These are phyloP conservation scores for Trapa bicornis DNA, from an alignment of 345 rosid species.

Conservation along the genomic window DNA sequence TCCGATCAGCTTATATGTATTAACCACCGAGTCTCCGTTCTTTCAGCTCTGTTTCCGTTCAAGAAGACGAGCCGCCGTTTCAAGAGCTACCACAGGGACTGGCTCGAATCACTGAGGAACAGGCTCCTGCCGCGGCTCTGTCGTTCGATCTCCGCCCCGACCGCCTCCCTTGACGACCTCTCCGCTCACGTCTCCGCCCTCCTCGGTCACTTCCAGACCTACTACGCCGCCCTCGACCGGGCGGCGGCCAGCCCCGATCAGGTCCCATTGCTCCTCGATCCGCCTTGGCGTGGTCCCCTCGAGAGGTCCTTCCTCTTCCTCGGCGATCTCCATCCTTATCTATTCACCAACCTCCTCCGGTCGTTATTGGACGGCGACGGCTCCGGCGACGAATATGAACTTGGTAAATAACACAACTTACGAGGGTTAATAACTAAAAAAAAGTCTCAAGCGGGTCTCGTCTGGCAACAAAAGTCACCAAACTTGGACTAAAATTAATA, in stretches of 20 bases:
- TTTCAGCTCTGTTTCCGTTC: conserved; percentile 23
- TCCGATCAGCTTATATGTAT: background rate
- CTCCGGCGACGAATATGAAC: background rate
- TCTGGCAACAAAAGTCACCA: too few species aligned
- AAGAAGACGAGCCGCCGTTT: conserved; percentile 43
- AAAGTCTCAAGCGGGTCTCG: too few species aligned
- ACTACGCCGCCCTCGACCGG: conserved; percentile 68
- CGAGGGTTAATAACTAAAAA: too few species aligned
- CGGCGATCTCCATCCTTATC: conserved; percentile 81
- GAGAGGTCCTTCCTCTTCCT: conserved; percentile 73
- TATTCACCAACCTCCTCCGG: conserved; percentile 65
- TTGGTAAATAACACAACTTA: background rate
- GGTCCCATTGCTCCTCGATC: conserved; percentile 55
- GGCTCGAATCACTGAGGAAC: conserved; percentile 46
- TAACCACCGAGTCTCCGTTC: background rate
- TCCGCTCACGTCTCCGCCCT: conserved; percentile 43
- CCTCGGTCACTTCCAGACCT: conserved; percentile 58
- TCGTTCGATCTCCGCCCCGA: conserved; percentile 41
- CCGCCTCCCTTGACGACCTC: conserved; percentile 38
- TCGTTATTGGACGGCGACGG: conserved; percentile 35
- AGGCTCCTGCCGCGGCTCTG: conserved; percentile 63
- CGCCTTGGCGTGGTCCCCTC: conserved; percentile 60
- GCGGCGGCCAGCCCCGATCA: conserved; percentile 40
- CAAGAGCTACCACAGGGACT: conserved; percentile 46
- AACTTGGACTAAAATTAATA: too few species aligned